These are phyloP conservation scores for Wickerhamiella vanderwaltii DNA, from an alignment of 805 yeast genomes.

Conservation along the genomic window DNA sequence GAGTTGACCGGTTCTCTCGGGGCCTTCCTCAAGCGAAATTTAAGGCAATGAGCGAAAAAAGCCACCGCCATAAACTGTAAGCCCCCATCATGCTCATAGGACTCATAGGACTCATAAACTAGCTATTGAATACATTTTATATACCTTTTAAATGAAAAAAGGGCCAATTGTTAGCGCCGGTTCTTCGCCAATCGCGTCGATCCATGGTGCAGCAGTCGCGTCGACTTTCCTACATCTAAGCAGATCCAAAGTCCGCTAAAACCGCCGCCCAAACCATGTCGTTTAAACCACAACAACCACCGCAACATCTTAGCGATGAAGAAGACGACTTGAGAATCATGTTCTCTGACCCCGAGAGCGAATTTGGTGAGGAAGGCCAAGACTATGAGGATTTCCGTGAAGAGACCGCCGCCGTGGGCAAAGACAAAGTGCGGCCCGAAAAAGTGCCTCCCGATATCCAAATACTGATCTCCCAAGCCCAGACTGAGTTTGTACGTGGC, in stretches of 20 bases:
- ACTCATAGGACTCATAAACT: too few relatives aligned
- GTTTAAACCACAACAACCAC: too few relatives aligned
- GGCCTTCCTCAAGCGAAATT: constrained; percentile 68
- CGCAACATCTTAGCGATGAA: too few relatives aligned
- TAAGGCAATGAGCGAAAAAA: constrained; percentile 39
- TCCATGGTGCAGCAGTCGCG: too few relatives aligned
- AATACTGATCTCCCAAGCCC: constrained; percentile 19
- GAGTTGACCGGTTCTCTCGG: constrained; percentile 55
- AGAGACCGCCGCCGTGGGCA: constrained; percentile 1
- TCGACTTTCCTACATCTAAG: too few relatives aligned
- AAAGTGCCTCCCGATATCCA: constrained; percentile 15
- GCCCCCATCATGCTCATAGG: too few relatives aligned
- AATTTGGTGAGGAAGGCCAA: constrained; percentile 17
- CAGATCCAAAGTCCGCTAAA: too few relatives aligned
- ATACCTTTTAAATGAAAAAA: too few relatives aligned
- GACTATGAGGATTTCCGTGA: constrained; percentile 3
- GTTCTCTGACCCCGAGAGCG: constrained; percentile 41
- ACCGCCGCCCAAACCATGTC: too few relatives aligned
- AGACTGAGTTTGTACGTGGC: constrained; percentile 16
- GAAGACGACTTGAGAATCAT: constrained; percentile 10
- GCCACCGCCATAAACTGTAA: constrained; percentile 50
- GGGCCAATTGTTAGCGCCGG: too few relatives aligned
- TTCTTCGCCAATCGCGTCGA: too few relatives aligned
- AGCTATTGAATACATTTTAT: too few relatives aligned
- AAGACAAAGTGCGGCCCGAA: constrained; percentile 5